phyloP scores from a whole-genome alignment of 352 stramenopile species.

The Globisporangium megalacanthum region DNA sequence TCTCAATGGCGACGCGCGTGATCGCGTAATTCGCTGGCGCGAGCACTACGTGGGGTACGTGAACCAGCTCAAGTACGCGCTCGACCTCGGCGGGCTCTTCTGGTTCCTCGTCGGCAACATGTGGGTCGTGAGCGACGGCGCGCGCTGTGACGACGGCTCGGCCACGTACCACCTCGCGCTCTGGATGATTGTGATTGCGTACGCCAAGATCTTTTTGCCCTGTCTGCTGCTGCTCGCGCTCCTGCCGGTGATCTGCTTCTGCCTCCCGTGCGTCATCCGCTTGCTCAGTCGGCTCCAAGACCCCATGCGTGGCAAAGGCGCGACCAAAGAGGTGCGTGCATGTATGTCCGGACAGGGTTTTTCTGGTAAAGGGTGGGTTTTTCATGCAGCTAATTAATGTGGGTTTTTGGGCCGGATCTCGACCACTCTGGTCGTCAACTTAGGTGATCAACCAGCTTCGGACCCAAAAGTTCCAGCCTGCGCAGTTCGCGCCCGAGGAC shows the following conservation, averaged over 20 bases:
- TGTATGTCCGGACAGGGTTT: neutral
- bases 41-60: constrained; percentile 66
- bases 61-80: constrained; percentile 75
- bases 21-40: constrained; percentile 50
- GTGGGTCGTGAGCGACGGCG: constrained; percentile 84
- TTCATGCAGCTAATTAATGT: too few relatives aligned
- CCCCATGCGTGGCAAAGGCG: constrained; percentile 82
- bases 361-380: too few relatives aligned
- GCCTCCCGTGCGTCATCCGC: constrained; percentile 89
- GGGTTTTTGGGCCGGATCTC: too few relatives aligned
- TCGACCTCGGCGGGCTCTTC: constrained; percentile 73
- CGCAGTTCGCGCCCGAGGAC: constrained; percentile 76
- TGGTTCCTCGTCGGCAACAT: constrained; percentile 88
- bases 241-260: constrained; percentile 92
- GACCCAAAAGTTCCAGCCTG: constrained; percentile 46
- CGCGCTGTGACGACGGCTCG: constrained; percentile 70
- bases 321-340: constrained; percentile 52
- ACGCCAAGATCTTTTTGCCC: constrained; percentile 91
- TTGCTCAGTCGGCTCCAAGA: constrained; percentile 88
- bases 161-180: constrained; percentile 81
- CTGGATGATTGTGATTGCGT: constrained; percentile 91
- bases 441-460: constrained; percentile 66
- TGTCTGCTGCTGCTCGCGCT: constrained; percentile 87
- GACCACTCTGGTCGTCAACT: neutral
- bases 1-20: constrained; percentile 47